Evolutionary conservation across 192 early-diverging fungal species (phyloP).

Genomic region (Mortierella antarctica): DNA sequence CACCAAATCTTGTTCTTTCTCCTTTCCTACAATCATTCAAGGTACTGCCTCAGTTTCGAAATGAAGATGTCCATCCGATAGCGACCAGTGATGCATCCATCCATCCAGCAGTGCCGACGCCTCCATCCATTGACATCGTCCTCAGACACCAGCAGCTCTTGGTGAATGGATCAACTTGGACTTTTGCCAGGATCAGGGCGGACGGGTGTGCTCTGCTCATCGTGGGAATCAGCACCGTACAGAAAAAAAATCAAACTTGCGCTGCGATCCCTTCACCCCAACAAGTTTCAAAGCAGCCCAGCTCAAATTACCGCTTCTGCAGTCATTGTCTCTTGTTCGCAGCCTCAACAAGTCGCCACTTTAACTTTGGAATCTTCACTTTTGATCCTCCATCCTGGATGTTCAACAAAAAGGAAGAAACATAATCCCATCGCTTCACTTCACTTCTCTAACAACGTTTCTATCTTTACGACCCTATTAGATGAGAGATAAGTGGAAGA

Average conservation of each 20-base stretch:
- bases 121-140: background rate
- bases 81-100: constrained; percentile 1
- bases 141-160: no score
- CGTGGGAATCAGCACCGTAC: no score
- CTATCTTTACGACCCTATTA: constrained; percentile 1
- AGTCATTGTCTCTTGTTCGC: no score
- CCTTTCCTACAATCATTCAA: constrained; percentile 15
- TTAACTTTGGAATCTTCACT: no score
- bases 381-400: background rate
- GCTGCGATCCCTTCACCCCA: no score
- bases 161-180: no score
- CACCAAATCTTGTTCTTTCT: constrained; percentile 5
- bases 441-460: background rate
- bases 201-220: no score
- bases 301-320: no score
- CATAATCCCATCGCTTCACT: background rate
- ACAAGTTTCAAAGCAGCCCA: no score
- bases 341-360: no score
- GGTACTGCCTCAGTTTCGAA: background rate
- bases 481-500: constrained; percentile 61
- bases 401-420: background rate
- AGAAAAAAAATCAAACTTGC: no score
- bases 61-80: background rate
- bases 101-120: background rate
- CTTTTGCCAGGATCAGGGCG: no score